These are phyloP conservation scores for Botrytis deweyae DNA, from an alignment of 2,329 filamentous ascomycete genomes.

Conservation along the genomic window DNA sequence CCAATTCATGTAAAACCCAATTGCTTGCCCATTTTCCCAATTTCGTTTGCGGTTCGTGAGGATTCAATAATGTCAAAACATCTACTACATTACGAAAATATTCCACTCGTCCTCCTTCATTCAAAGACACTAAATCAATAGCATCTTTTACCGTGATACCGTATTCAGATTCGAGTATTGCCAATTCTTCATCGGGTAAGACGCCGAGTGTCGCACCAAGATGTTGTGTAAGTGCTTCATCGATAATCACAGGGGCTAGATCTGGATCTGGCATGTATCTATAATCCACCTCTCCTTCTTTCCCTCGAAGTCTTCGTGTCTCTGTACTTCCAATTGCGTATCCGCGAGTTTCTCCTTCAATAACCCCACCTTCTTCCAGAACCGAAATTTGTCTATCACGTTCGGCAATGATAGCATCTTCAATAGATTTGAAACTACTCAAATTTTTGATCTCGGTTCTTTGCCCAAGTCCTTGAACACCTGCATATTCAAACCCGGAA, in stretches of 20 bases:
- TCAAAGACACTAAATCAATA: conserved; percentile 71
- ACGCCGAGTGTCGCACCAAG: conserved; percentile 64
- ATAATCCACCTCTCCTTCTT: conserved; percentile 97
- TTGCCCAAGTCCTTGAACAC: conserved; percentile 68
- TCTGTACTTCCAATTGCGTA: conserved; percentile 85
- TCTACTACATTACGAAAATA: conserved; percentile 73
- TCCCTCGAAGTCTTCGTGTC: conserved; percentile 79
- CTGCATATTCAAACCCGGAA: conserved; percentile 51
- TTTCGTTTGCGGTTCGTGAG: conserved; percentile 18
- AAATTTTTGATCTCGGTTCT: conserved; percentile 97
- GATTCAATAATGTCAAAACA: conserved; percentile 27
- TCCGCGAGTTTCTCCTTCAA: conserved; percentile 86
- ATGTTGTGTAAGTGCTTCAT: conserved; percentile 63
- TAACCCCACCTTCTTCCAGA: conserved; percentile 69
- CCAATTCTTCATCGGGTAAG: conserved; percentile 69
- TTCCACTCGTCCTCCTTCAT: conserved; percentile 76
- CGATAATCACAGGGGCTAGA: conserved; percentile 75
- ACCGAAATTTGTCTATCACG: conserved; percentile 82
- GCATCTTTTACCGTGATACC: conserved; percentile 79
- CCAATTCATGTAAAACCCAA: conserved; percentile 75
- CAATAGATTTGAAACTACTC: conserved; percentile 90
- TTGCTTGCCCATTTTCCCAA: conserved; percentile 55
- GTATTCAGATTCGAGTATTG: conserved; percentile 60
- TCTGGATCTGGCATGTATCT: conserved; percentile 98
- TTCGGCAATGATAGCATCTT: conserved; percentile 91